Evolutionary conservation across 441 rosid species (phyloP).

Genomic region (Gossypium davidsonii): DNA sequence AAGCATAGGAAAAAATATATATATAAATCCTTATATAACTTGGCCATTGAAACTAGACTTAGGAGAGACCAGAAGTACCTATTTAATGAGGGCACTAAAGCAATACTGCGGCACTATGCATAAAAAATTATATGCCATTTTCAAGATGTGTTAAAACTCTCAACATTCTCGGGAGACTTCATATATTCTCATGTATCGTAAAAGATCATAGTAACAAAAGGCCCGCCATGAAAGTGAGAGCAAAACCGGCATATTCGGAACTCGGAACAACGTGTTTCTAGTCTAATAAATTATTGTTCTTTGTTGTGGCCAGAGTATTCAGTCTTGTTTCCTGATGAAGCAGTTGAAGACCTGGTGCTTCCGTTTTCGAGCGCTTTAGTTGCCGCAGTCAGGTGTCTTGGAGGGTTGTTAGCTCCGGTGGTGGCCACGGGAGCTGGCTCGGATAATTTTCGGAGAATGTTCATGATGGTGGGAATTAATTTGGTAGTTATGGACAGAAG

Average conservation of each 20-base stretch:
- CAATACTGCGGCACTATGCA: constrained; percentile 31
- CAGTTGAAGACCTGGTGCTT: constrained; percentile 28
- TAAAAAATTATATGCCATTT: constrained; percentile 40
- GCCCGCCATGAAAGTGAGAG: neutral
- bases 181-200: neutral
- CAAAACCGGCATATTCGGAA: constrained; percentile 13
- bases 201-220: neutral
- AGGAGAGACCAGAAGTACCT: constrained; percentile 20
- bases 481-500: constrained; percentile 70
- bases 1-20: neutral
- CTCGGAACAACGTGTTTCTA: neutral
- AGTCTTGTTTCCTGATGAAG: constrained; percentile 30
- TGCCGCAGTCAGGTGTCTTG: constrained; percentile 26
- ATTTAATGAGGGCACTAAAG: constrained; percentile 27
- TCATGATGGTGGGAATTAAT: constrained; percentile 79
- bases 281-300: constrained; percentile 21
- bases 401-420: constrained; percentile 35
- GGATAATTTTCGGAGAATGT: constrained; percentile 64
- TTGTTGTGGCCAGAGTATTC: constrained; percentile 35
- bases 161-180: neutral
- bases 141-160: constrained; percentile 12
- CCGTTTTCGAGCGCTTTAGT: constrained; percentile 18
- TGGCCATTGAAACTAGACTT: constrained; percentile 18
- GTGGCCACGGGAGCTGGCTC: constrained; percentile 68
- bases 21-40: constrained; percentile 1